Base-by-base conservation (phyloP, 1,284 basidiomycete genomes). In the Neotropicomus parvogracilis region DNA sequence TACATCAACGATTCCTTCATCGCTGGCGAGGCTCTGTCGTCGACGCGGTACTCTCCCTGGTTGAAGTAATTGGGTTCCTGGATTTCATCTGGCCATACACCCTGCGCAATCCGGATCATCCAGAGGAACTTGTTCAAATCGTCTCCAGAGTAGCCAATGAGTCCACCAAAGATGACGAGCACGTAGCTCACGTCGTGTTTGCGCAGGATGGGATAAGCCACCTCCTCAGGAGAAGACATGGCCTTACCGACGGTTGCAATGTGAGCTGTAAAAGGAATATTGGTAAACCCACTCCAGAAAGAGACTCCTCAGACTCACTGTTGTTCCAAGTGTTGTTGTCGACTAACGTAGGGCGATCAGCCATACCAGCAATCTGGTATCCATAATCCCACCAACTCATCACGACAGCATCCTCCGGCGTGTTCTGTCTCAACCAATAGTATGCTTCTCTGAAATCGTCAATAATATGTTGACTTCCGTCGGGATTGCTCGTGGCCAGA, bases 301-400 rank as follows among this genome's bases (percentile, higher is more conserved):
- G 9, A 3, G 8, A 41, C 10, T 17, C 8, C 19, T 20, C 29
- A 33, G 6, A 76, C 88, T 59, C 57, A 93, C 91, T 99, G 73
- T 99, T 99, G 73, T 99, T 99, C 97, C 97, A 99, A 1, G 97
- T 99, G 68, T 99, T 99, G 75, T 99, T 99, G 70, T 99, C 97
- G 10, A 99, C 97, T 50, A 99, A 74, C 3, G 94, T 97, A n/a
- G 91, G 85, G 36, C 97, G 78, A 72, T 98, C 94, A 11, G 97
- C 94, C 91, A 99, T 97, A 41, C 97, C 97, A 36, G 95, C 92
- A 63, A 99, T 97, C 72, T 99, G 95, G 69, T 99, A 99, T 17
- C 97, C 97, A 62, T 99, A 99, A 72, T 99, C 97, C 97, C 97
- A 99, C 97, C 97, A 99, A 57, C 89, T 93, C 92, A 97, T 95